Evolutionary conservation across 306 rosid genomes (phyloP).

Genomic region (Inga leiocalycina): DNA sequence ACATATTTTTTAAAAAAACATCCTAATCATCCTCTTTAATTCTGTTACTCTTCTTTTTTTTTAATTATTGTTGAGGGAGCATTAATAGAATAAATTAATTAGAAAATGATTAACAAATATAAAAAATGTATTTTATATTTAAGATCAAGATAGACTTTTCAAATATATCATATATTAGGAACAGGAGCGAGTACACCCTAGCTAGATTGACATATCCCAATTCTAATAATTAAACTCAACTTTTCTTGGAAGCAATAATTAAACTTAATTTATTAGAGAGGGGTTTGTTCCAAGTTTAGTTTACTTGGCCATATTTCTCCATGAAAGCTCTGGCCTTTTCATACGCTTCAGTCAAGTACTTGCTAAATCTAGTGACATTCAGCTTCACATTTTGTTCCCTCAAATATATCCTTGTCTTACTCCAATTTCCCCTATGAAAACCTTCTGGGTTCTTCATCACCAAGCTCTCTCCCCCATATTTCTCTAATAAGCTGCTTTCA

Average conservation of each 20-base stretch:
- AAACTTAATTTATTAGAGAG: too few relatives aligned
- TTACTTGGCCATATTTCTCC: not conserved
- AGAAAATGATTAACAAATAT: too few relatives aligned
- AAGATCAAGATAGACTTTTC: fast-evolving
- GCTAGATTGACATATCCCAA: too few relatives aligned
- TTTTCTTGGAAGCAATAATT: too few relatives aligned
- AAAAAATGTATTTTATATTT: too few relatives aligned
- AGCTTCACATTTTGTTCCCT: constrained; percentile 36
- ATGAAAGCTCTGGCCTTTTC: constrained; percentile 32
- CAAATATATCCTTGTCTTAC: constrained; percentile 16
- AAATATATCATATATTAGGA: too few relatives aligned
- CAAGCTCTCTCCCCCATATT: constrained; percentile 37
- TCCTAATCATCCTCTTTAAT: too few relatives aligned
- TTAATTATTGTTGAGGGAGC: too few relatives aligned
- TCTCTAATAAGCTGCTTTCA: constrained; percentile 40
- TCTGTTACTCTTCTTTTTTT: fast-evolving
- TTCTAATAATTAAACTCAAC: too few relatives aligned
- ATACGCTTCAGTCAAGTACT: constrained; percentile 15
- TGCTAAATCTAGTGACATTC: constrained; percentile 34
- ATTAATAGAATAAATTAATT: too few relatives aligned
- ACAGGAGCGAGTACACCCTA: fast-evolving
- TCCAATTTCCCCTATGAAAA: constrained; percentile 21
- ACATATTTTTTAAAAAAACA: too few relatives aligned
- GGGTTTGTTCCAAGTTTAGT: too few relatives aligned
- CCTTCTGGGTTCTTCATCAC: constrained; percentile 21